A percentile compares a stretch with the other conserved stretches of the same genome.
Evolutionary conservation across 805 yeast genomes (phyloP).

Genomic region (Saccharomyces jurei): DNA sequence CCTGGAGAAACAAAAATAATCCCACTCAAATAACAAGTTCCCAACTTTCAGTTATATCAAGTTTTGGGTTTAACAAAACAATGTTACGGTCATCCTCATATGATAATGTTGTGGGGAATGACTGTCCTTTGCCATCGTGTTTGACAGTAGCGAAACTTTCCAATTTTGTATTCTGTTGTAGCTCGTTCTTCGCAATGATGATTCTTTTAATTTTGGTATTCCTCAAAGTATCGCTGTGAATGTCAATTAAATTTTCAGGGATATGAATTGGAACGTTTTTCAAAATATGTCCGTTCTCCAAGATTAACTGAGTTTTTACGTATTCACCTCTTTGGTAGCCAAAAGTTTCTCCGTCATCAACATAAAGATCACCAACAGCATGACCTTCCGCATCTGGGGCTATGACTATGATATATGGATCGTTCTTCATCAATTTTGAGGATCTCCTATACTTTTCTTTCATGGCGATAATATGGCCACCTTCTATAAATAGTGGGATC

Average conservation of each 20-base stretch:
- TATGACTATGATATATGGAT: constrained; percentile 71
- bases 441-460: constrained; percentile 77
- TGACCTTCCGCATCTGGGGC: constrained; percentile 43
- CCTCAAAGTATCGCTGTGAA: constrained; percentile 20
- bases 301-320: constrained; percentile 36
- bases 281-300: constrained; percentile 29
- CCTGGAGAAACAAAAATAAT: not conserved
- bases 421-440: constrained; percentile 60
- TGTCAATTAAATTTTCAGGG: constrained; percentile 6
- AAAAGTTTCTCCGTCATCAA: constrained; percentile 81
- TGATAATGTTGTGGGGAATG: constrained; percentile 19
- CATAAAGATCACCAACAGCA: constrained; percentile 56
- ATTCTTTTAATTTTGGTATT: constrained; percentile 47
- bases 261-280: constrained; percentile 23
- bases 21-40: constrained; percentile 33
- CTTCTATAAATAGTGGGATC: constrained; percentile 65
- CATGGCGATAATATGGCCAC: constrained; percentile 67
- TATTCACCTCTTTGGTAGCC: constrained; percentile 46
- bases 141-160: constrained; percentile 19
- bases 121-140: constrained; percentile 36
- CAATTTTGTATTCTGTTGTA: not conserved
- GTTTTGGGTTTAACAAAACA: constrained; percentile 42
- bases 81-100: constrained; percentile 12
- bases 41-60: constrained; percentile 45
- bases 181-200: constrained; percentile 36